A percentile compares a stretch with the other conserved stretches of the same genome.
These are phyloP conservation scores for Boletus sensibilis DNA, from an alignment of 768 basidiomycete genomes.

Conservation along the genomic window DNA sequence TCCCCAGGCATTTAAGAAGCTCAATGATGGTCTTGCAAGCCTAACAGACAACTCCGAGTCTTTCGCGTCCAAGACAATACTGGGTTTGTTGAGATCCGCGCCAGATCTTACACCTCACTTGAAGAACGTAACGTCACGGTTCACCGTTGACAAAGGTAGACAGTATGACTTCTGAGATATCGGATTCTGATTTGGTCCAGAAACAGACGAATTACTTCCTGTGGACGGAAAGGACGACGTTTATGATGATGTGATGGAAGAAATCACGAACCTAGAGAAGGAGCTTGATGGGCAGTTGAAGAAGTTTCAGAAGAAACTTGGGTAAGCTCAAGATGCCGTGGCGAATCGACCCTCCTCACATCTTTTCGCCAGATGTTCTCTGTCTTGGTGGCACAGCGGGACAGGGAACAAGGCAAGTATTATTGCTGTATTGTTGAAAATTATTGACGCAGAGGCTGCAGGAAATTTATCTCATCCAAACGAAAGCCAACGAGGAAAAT, in stretches of 20 bases:
- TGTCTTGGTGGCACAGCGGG: slow-evolving; percentile 74
- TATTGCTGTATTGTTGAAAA: not conserved
- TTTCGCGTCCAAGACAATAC: slow-evolving; percentile 77
- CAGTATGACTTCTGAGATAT: slow-evolving; percentile 4
- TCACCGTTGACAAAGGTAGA: slow-evolving; percentile 55
- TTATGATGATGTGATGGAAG: slow-evolving; percentile 75
- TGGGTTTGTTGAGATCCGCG: slow-evolving; percentile 71
- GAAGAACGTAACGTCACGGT: slow-evolving; percentile 72
- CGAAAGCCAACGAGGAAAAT: slow-evolving; percentile 53
- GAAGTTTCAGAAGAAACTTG: slow-evolving; percentile 63
- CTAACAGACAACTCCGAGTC: slow-evolving; percentile 64
- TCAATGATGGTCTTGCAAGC: slow-evolving; percentile 63
- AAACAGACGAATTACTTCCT: slow-evolving; percentile 71
- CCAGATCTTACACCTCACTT: slow-evolving; percentile 77
- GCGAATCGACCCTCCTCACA: slow-evolving; percentile 12
- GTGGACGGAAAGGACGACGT: slow-evolving; percentile 80
- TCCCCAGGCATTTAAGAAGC: slow-evolving; percentile 68
- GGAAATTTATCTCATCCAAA: slow-evolving; percentile 92
- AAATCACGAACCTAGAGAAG: slow-evolving; percentile 69
- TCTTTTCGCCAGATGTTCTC: slow-evolving; percentile 41
- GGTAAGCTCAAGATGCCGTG: slow-evolving; percentile 40
- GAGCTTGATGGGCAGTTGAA: slow-evolving; percentile 67
- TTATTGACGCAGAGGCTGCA: slow-evolving; percentile 30
- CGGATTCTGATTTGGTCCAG: slow-evolving; percentile 39
- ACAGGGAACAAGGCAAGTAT: slow-evolving; percentile 71